Evolutionary conservation across 139 green algal species (phyloP), one percentile per base, ranked within the genome.

Genomic region (Tetradesmus lagerheimii): DNA sequence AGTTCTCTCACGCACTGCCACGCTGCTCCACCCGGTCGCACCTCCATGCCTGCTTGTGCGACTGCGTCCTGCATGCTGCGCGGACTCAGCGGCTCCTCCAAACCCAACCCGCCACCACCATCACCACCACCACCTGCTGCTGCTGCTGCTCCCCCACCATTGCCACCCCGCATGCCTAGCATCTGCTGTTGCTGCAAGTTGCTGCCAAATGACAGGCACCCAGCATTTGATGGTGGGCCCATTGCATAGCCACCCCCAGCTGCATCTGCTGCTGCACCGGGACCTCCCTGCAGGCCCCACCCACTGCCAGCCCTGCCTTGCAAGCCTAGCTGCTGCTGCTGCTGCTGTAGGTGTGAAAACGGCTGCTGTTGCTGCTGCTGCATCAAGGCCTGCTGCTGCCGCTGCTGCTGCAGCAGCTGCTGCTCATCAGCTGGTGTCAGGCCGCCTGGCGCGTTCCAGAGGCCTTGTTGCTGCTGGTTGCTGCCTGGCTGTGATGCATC

Each of bases 1-100:
- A n/a, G n/a, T n/a, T n/a, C n/a, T n/a, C n/a, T n/a, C n/a, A n/a
- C n/a, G n/a, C 8, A 12, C 45, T 9, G 23, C 57, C 1, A 71
- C 23, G 20, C 25, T 66, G 57, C 20, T 9, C 62, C 62, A n/a
- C 62, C 57, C 20, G 57, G 34, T n/a, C 83, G 66, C 37, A 89
- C 84, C 35, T 89, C 66, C 18, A 35, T 53, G 47, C 84, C 84
- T 38, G 84, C 84, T 45, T 50, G 45, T 34, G 66, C 38, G 6
- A 89, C 84, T 47, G 67, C 84, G 34, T 82, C 81, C 37, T 57
- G 62, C 81, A 87, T 87, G 53, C 53, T 77, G 34, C 16, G 16
- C 31, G 81, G 81, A 18, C n/a, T 71, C 31, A 86, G 20, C 27
- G 45, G 80, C 45, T 71, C 80, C 16, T 86, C 80, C 34, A 34